Base-by-base conservation (phyloP, 129 eudicot species). In the Lactuca saligna region DNA sequence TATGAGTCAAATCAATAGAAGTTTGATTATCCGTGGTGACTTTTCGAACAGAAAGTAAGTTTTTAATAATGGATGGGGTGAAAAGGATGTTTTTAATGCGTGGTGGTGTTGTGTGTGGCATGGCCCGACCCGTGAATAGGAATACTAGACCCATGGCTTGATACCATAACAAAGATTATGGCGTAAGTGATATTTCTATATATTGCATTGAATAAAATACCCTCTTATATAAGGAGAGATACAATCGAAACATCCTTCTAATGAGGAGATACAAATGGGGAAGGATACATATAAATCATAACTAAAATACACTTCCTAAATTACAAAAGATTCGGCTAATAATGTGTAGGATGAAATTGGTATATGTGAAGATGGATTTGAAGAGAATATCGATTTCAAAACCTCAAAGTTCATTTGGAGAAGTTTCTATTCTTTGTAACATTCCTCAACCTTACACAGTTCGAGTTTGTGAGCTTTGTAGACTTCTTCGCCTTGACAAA, bases 391-490 rank as follows among this genome's bases (percentile, higher is more conserved):
- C 95, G 3, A 69, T 67, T 60, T 66, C 86, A 34, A 75, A 85
- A 74, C 90, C 85, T 37, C 76, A 79, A 44, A 83, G 86, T 79
- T 79, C 77, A 72, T 93, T 93, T 63, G 99, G 99, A 74, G 95
- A 85, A 76, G 78, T 93, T 78, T 87, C 99, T 46, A 85, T 93
- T 48, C 73, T 93, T 35, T 93, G 97, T 76, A 89, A 89, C 62
- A 82, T 93, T 63, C 95, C 99, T 61, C 99, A 93, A 63, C 97
- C 97, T 16, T 85, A 85, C 53, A 87, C 99, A 1, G 93, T 93
- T 68, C 86, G 90, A 53, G 99, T 89, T 55, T 77, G 80, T 57
- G 97, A 87, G 80, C 87, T 93, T 13, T 89, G 97, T 68, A 77
- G 97, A 58, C 95, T 93, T 76, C 83, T 92, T 35, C 91, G 96